A percentile compares a stretch with the other conserved stretches of the same genome.
Conservation (phyloP, 441 rosid species). For the Isatis lusitanica region DNA sequence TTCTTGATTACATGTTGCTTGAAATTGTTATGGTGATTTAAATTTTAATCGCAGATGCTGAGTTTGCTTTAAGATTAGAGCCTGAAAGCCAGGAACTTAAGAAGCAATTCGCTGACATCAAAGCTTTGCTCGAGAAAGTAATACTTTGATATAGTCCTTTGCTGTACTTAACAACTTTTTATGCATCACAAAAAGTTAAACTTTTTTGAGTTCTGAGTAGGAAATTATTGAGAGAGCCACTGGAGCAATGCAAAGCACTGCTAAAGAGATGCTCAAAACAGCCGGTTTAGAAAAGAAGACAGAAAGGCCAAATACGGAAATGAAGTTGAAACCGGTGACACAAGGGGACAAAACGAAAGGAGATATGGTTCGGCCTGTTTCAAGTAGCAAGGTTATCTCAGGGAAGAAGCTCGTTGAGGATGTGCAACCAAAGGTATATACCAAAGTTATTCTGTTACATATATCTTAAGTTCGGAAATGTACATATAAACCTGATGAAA, state of each 20-base stretch:
- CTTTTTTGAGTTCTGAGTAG: slow-evolving; percentile 35
- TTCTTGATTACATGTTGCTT: slow-evolving; percentile 3
- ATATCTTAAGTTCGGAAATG: background rate
- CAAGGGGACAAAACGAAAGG: slow-evolving; percentile 41
- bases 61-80: slow-evolving; percentile 81
- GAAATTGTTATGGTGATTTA: slow-evolving; percentile 12
- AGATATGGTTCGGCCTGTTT: slow-evolving; percentile 38
- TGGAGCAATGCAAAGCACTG: slow-evolving; percentile 52
- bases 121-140: slow-evolving; percentile 75
- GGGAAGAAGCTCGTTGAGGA: slow-evolving; percentile 46
- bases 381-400: slow-evolving; percentile 36
- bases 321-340: slow-evolving; percentile 26
- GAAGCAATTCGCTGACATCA: slow-evolving; percentile 73
- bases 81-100: slow-evolving; percentile 82
- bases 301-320: background rate
- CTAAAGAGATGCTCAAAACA: slow-evolving; percentile 43
- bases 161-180: background rate
- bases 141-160: background rate
- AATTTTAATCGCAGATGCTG: slow-evolving; percentile 70
- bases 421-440: slow-evolving; percentile 48
- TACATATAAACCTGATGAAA: background rate
- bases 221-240: slow-evolving; percentile 66
- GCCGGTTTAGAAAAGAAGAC: slow-evolving; percentile 43
- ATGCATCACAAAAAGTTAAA: background rate
- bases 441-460: background rate